phyloP scores from a whole-genome alignment of 1,139 yeast species.

The Candida pseudoviswanathii region DNA sequence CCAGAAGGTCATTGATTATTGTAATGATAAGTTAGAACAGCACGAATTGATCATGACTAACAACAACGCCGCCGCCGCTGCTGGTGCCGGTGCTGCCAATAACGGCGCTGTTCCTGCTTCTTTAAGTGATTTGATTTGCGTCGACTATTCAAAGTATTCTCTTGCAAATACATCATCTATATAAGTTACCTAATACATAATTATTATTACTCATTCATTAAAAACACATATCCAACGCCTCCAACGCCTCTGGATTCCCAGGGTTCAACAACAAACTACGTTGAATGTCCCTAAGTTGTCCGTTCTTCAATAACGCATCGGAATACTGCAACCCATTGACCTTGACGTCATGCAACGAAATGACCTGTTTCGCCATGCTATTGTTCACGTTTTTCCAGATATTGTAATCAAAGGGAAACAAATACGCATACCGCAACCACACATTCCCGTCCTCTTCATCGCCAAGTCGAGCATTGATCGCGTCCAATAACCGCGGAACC shows the following conservation, averaged over 20 bases:
- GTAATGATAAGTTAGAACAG: slow-evolving; percentile 40
- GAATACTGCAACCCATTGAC: slow-evolving; percentile 57
- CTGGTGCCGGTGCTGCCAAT: background rate
- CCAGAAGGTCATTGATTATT: slow-evolving; percentile 46
- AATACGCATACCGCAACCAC: slow-evolving; percentile 72
- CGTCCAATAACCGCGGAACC: slow-evolving; percentile 62
- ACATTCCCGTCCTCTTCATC: slow-evolving; percentile 24
- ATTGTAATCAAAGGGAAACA: slow-evolving; percentile 69
- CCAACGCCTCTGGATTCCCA: slow-evolving; percentile 14
- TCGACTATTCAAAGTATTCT: slow-evolving; percentile 50
- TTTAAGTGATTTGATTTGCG: slow-evolving; percentile 45
- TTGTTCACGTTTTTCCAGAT: slow-evolving; percentile 69
- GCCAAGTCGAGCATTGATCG: slow-evolving; percentile 43
- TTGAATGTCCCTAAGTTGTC: slow-evolving; percentile 56
- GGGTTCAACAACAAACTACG: slow-evolving; percentile 51
- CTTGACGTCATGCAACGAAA: slow-evolving; percentile 51
- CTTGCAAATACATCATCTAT: slow-evolving; percentile 15
- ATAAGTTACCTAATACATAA: background rate
- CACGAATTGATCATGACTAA: slow-evolving; percentile 25
- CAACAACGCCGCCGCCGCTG: slow-evolving; percentile 16
- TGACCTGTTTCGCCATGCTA: slow-evolving; percentile 47
- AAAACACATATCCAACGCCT: slow-evolving; percentile 17
- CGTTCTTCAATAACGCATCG: slow-evolving; percentile 48
- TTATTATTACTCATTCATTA: slow-evolving; percentile 2
- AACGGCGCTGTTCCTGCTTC: slow-evolving; percentile 16